Evolutionary conservation across 2,329 filamentous ascomycete species (phyloP).

Genomic region (Gaeumannomyces sp.): DNA sequence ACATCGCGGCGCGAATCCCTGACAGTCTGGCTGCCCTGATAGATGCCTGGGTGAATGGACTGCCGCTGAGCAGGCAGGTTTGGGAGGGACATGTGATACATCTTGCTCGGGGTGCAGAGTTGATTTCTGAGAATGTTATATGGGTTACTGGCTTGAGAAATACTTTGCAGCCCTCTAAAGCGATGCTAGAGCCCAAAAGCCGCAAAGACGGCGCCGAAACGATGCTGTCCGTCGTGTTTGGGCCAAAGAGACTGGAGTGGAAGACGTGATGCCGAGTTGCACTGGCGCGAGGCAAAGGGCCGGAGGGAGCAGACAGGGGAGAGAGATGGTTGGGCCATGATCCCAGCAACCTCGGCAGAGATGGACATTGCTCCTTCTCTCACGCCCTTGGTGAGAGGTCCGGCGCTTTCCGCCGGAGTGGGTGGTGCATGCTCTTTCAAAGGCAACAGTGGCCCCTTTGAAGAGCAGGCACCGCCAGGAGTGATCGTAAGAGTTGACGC

Average conservation of each 20-base stretch:
- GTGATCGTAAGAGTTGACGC: no score
- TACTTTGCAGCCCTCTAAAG: not conserved
- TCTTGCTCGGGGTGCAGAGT: not conserved
- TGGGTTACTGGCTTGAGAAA: not conserved
- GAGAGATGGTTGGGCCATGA: no score
- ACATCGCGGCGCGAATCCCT: slow-evolving; percentile 2
- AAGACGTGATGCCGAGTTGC: not conserved
- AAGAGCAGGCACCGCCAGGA: no score
- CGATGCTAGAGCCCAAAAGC: not conserved
- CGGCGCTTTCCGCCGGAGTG: no score
- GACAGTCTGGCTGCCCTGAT: slow-evolving; percentile 7
- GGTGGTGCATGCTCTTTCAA: no score
- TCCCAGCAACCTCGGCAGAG: no score
- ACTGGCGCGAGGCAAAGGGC: not conserved
- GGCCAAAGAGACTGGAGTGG: not conserved
- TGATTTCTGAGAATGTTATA: not conserved
- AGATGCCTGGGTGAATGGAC: not conserved
- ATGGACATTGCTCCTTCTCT: no score
- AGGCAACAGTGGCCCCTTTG: no score
- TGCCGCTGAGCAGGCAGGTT: slow-evolving; percentile 3
- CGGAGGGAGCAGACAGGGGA: not conserved
- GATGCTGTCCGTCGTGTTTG: not conserved
- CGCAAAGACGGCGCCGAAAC: not conserved
- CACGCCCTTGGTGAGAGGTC: no score
- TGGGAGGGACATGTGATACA: slow-evolving; percentile 7